Percentiles rank a stretch among this genome's conserved stretches.
These are phyloP conservation scores for Verbascum thapsus DNA, from an alignment of 257 asterid genomes.

Conservation along the genomic window DNA sequence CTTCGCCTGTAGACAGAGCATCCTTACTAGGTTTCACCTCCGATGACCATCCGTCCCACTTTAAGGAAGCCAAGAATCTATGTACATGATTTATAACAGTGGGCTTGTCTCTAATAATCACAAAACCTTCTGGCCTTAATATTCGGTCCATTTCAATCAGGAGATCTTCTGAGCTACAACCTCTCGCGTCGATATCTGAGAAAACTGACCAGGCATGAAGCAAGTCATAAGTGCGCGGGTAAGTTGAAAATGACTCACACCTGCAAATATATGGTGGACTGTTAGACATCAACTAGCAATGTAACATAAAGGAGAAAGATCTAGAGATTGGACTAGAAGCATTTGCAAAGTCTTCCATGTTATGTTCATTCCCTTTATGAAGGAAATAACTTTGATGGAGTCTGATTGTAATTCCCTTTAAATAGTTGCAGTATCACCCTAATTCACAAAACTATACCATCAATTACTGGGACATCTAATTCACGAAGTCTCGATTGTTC, in stretches of 20 bases:
- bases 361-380: neutral
- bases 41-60: conserved; percentile 85
- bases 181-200: conserved; percentile 64
- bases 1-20: conserved; percentile 58
- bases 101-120: conserved; percentile 74
- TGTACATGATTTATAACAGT: conserved; percentile 49
- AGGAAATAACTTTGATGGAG: neutral
- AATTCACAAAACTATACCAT: too few relatives aligned
- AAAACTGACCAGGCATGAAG: conserved; percentile 84
- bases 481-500: too few relatives aligned
- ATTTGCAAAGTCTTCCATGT: neutral
- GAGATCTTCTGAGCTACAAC: conserved; percentile 82
- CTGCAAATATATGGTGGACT: conserved; percentile 43
- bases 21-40: conserved; percentile 75
- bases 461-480: too few relatives aligned
- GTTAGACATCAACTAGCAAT: conserved; percentile 2
- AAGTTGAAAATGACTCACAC: conserved; percentile 96
- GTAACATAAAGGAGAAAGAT: neutral
- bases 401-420: too few relatives aligned
- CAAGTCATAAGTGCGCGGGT: conserved; percentile 92
- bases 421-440: too few relatives aligned
- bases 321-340: neutral
- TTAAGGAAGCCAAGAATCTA: conserved; percentile 62
- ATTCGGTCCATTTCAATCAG: conserved; percentile 91
- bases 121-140: conserved; percentile 84